phyloP scores from a whole-genome alignment of 352 stramenopile genomes.

The Phytopythium oedochilum region DNA sequence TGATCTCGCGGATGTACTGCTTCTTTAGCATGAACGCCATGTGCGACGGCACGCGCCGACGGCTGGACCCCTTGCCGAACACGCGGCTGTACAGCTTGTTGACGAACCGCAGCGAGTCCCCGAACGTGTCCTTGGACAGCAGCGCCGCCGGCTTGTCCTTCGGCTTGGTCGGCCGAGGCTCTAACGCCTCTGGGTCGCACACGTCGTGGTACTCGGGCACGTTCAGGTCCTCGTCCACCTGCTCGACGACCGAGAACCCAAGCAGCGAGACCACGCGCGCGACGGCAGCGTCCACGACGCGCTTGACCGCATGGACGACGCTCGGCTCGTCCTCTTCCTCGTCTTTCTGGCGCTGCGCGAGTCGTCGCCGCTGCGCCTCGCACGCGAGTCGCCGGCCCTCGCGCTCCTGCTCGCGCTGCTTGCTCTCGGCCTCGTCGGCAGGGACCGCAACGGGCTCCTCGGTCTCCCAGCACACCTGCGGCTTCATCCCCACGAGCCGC shows the following conservation, averaged over 20 bases:
- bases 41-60: conserved; percentile 89
- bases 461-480: conserved; percentile 34
- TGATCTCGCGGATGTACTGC: conserved; percentile 86
- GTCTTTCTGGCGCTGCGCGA: conserved; percentile 24
- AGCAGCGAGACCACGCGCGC: conserved; percentile 23
- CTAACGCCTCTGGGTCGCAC: conserved; percentile 22
- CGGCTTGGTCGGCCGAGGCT: background rate
- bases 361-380: conserved; percentile 49
- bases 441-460: conserved; percentile 30
- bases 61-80: conserved; percentile 72
- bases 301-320: background rate
- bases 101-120: conserved; percentile 88
- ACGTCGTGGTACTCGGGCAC: conserved; percentile 73
- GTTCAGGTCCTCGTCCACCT: conserved; percentile 41
- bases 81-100: conserved; percentile 90
- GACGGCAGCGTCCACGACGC: conserved; percentile 4
- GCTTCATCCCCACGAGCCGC: conserved; percentile 33
- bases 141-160: conserved; percentile 26
- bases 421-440: conserved; percentile 2
- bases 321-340: conserved; percentile 17
- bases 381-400: conserved; percentile 62
- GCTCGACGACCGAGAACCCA: conserved; percentile 35
- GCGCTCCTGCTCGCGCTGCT: conserved; percentile 35
- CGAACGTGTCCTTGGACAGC: conserved; percentile 89
- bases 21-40: conserved; percentile 94